phyloP scores from a whole-genome alignment of 2,329 filamentous ascomycete species.

The Monilinia vaccinii-corymbosi region DNA sequence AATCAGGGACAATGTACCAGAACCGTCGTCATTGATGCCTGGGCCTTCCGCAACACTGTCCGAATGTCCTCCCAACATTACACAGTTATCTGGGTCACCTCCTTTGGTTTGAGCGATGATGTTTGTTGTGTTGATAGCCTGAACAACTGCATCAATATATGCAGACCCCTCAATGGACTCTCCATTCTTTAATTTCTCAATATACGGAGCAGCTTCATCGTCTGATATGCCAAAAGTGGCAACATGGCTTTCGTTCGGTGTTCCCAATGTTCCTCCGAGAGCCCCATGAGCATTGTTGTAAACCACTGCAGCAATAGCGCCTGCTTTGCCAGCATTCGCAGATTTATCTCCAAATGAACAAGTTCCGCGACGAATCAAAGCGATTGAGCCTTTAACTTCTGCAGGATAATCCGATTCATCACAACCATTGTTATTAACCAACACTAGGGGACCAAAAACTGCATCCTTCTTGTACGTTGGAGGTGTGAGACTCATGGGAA shows the following conservation, averaged over 20 bases:
- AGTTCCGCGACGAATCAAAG: slow-evolving; percentile 58
- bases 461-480: slow-evolving; percentile 51
- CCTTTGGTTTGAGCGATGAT: slow-evolving; percentile 52
- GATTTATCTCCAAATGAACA: slow-evolving; percentile 69
- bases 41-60: slow-evolving; percentile 55
- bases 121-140: slow-evolving; percentile 36
- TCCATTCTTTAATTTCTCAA: slow-evolving; percentile 44
- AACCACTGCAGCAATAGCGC: slow-evolving; percentile 61
- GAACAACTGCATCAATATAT: slow-evolving; percentile 50
- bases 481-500: slow-evolving; percentile 57
- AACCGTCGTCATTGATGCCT: slow-evolving; percentile 35
- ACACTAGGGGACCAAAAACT: slow-evolving; percentile 50
- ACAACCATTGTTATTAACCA: slow-evolving; percentile 56
- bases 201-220: slow-evolving; percentile 46
- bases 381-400: slow-evolving; percentile 52
- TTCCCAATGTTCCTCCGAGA: slow-evolving; percentile 60
- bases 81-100: slow-evolving; percentile 53
- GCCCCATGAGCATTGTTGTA: slow-evolving; percentile 46
- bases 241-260: slow-evolving; percentile 48
- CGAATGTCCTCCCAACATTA: slow-evolving; percentile 56
- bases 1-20: slow-evolving; percentile 40
- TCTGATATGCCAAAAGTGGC: slow-evolving; percentile 60
- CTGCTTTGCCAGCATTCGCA: slow-evolving; percentile 55
- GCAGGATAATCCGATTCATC: slow-evolving; percentile 52
- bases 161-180: slow-evolving; percentile 44